Percentiles rank a stretch among this genome's conserved stretches.
These are phyloP conservation scores for Microcos paniculata DNA, from an alignment of 345 rosid species.

Conservation along the genomic window DNA sequence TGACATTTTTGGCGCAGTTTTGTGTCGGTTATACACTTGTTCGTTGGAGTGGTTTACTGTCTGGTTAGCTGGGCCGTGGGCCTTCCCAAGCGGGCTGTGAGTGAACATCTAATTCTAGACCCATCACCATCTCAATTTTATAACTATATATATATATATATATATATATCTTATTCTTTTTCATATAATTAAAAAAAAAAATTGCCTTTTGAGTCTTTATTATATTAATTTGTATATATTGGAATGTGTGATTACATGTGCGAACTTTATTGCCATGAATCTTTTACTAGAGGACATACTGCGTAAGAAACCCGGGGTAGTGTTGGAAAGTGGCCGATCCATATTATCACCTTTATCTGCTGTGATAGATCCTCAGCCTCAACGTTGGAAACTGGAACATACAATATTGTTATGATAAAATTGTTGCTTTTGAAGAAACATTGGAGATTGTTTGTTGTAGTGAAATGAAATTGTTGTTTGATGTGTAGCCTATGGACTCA, in stretches of 20 bases:
- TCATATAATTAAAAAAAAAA: no score
- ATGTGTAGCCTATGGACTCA: constrained; percentile 72
- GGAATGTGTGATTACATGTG: not conserved
- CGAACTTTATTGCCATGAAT: not conserved
- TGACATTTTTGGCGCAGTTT: constrained; percentile 49
- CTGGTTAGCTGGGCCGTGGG: constrained; percentile 87
- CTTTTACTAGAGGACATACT: not conserved
- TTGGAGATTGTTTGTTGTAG: not conserved
- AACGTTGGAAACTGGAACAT: no score
- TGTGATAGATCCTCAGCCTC: no score
- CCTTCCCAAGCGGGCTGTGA: constrained; percentile 96
- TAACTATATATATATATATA: no score
- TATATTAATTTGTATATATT: not conserved
- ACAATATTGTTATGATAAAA: not conserved
- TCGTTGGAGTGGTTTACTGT: constrained; percentile 93
- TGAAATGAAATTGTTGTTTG: not conserved
- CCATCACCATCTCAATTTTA: not conserved
- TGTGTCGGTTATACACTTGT: constrained; percentile 88
- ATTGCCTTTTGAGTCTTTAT: not conserved
- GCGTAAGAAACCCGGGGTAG: constrained; percentile 11
- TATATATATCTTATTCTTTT: no score
- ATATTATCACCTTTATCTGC: no score
- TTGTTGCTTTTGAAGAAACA: not conserved
- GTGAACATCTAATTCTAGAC: constrained; percentile 27
- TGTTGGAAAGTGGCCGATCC: not conserved